These are phyloP conservation scores for Hyaloscypha finlandica DNA, from an alignment of 495 filamentous ascomycete species.

Conservation along the genomic window DNA sequence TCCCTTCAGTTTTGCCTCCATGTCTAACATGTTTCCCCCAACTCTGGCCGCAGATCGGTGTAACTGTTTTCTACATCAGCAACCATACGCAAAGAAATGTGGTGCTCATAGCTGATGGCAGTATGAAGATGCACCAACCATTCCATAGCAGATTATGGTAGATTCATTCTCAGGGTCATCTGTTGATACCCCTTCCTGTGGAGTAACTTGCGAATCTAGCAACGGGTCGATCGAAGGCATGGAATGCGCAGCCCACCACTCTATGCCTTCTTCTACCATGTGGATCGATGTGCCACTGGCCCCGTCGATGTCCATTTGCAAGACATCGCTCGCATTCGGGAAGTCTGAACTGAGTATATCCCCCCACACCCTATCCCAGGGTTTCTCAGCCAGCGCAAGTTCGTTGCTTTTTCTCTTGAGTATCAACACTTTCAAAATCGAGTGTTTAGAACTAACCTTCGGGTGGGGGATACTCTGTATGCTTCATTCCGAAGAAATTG, in stretches of 20 bases:
- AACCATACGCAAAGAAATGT: not conserved
- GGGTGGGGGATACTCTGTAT: not conserved
- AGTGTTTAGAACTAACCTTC: conserved; percentile 9
- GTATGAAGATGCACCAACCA: conserved; percentile 10
- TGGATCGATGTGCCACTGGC: conserved; percentile 5
- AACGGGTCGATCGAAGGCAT: conserved; percentile 8
- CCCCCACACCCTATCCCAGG: conserved; percentile 15
- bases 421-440: not conserved
- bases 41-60: conserved; percentile 10
- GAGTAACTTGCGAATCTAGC: not conserved
- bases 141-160: conserved; percentile 14
- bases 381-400: conserved; percentile 9
- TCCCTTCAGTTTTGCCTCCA: conserved; percentile 9
- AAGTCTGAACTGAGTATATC: conserved; percentile 17
- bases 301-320: not conserved
- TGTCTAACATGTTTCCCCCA: conserved; percentile 17
- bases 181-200: not conserved
- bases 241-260: conserved; percentile 10
- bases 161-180: not conserved
- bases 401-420: conserved; percentile 1
- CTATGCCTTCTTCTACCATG: conserved; percentile 15
- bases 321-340: not conserved
- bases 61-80: conserved; percentile 7
- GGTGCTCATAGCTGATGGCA: conserved; percentile 1
- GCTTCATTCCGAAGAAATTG: not conserved